These are phyloP conservation scores for Haplosporangium gracile DNA, from an alignment of 192 early-diverging fungal species.

Conservation along the genomic window DNA sequence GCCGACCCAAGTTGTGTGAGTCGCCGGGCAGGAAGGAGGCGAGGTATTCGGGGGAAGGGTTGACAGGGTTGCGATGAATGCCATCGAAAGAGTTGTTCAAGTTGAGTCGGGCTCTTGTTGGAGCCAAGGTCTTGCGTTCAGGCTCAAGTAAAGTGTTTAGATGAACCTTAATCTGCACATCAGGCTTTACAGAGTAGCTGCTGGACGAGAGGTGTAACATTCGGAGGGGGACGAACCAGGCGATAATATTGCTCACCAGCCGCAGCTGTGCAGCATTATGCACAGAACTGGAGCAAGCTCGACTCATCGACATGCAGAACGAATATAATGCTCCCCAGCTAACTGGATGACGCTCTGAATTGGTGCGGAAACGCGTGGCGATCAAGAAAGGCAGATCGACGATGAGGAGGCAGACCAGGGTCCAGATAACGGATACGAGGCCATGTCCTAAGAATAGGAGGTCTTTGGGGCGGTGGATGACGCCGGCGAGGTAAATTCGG, in stretches of 20 bases:
- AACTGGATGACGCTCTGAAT: conserved; percentile 32
- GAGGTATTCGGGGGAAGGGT: conserved; percentile 30
- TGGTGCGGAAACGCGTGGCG: conserved; percentile 22
- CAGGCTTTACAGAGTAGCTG: conserved; percentile 18
- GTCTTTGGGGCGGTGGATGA: conserved; percentile 36
- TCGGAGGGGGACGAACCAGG: conserved; percentile 29
- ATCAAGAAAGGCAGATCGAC: conserved; percentile 33
- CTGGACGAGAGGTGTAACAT: conserved; percentile 24
- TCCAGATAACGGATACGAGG: conserved; percentile 10
- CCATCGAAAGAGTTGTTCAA: background rate
- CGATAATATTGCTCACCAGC: conserved; percentile 38
- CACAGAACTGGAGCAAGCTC: conserved; percentile 29
- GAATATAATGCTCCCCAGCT: conserved; percentile 40
- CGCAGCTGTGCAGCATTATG: conserved; percentile 44
- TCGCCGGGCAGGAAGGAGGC: conserved; percentile 31
- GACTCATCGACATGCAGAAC: conserved; percentile 42
- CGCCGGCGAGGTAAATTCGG: conserved; percentile 31
- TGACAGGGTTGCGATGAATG: conserved; percentile 19
- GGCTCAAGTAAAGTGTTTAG: conserved; percentile 31
- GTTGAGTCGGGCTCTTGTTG: conserved; percentile 22
- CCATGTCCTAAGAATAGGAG: conserved; percentile 11
- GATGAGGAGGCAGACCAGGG: conserved; percentile 8
- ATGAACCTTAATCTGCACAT: conserved; percentile 38
- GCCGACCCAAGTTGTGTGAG: background rate
- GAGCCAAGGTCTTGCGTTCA: conserved; percentile 18